Conservation (phyloP, 2,329 filamentous ascomycete genomes). For the Aspergillus ochraceus region DNA sequence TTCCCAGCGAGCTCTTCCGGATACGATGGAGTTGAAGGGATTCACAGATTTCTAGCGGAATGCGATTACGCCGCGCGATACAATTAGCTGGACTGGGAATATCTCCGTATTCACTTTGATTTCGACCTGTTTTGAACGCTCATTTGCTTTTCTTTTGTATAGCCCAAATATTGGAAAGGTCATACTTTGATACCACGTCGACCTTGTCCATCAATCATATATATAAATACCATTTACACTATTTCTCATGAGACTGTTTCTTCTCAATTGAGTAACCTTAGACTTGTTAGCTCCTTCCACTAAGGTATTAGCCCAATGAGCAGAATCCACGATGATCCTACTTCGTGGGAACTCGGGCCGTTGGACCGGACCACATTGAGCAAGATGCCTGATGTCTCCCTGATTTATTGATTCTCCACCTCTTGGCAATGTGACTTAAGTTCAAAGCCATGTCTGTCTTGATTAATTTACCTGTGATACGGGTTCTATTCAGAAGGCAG, state of each 20-base stretch:
- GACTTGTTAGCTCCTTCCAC: no score
- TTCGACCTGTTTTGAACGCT: slow-evolving; percentile 2
- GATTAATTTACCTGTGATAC: no score
- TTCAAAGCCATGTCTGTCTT: no score
- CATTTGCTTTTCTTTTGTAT: slow-evolving; percentile 8
- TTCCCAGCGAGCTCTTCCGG: slow-evolving; percentile 44
- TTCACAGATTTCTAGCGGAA: slow-evolving; percentile 65
- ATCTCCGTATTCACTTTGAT: slow-evolving; percentile 6
- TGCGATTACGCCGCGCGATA: slow-evolving; percentile 53
- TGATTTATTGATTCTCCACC: neutral
- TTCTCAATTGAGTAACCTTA: no score
- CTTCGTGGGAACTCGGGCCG: slow-evolving; percentile 11
- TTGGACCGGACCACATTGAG: slow-evolving; percentile 2
- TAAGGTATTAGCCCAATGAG: neutral
- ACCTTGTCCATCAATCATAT: neutral
- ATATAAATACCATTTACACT: no score
- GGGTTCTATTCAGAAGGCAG: no score
- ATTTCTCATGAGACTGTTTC: no score
- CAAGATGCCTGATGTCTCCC: neutral
- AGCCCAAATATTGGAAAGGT: neutral
- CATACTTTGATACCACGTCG: neutral
- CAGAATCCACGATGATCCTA: neutral
- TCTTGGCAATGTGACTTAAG: no score
- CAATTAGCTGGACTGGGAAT: slow-evolving; percentile 4
- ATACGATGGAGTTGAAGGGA: slow-evolving; percentile 65